Conservation (phyloP, 2,329 filamentous ascomycete species). For the Scedosporium dehoogii region DNA sequence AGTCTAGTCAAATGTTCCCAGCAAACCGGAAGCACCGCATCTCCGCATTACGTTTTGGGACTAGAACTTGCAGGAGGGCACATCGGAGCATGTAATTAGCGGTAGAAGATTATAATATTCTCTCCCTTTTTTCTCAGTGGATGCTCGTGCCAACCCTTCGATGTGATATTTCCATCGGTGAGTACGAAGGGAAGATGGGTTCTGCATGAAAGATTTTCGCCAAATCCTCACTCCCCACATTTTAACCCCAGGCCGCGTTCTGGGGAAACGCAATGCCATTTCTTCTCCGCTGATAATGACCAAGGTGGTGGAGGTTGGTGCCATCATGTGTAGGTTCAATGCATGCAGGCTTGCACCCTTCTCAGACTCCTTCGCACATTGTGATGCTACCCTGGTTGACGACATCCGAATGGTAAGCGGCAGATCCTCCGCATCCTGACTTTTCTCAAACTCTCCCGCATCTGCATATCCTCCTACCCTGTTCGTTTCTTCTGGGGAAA, state of each 20-base stretch:
- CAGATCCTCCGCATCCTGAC: neutral
- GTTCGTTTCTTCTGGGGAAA: neutral
- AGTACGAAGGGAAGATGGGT: neutral
- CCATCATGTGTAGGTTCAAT: neutral
- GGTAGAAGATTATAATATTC: no score
- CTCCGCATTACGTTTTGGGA: no score
- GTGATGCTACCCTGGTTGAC: conserved; percentile 1
- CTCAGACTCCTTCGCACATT: neutral
- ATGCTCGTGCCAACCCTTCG: neutral
- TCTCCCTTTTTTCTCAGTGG: neutral
- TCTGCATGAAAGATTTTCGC: neutral
- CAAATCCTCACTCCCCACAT: neutral
- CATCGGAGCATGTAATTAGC: no score
- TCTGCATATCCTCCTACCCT: neutral
- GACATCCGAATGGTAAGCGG: neutral
- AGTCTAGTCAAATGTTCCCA: neutral
- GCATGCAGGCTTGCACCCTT: neutral
- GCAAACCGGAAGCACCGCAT: neutral
- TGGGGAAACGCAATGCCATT: neutral
- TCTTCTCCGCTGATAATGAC: neutral
- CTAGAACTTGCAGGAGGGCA: no score
- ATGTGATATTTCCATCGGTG: neutral
- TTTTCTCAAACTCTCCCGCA: neutral
- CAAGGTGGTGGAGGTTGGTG: neutral
- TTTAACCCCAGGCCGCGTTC: neutral